These are phyloP conservation scores for Quercus mongolica DNA, from an alignment of 306 rosid species.

Conservation along the genomic window DNA sequence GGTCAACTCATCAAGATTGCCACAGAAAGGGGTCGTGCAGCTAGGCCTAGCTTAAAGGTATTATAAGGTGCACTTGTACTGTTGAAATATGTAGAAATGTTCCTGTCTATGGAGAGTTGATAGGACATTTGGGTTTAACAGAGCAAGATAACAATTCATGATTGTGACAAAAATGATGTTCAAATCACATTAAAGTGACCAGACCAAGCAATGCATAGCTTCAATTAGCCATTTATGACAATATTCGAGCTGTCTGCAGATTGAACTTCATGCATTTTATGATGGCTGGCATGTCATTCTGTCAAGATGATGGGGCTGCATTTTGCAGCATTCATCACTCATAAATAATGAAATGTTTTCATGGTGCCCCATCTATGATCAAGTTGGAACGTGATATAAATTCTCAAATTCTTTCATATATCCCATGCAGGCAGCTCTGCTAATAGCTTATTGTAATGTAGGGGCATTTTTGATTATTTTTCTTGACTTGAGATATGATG, in stretches of 20 bases:
- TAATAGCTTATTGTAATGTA: background rate
- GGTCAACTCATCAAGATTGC: constrained; percentile 90
- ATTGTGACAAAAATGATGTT: background rate
- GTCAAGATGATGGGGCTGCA: background rate
- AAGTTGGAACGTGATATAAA: background rate
- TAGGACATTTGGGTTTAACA: background rate
- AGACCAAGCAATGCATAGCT: background rate
- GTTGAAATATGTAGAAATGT: background rate
- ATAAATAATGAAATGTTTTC: background rate
- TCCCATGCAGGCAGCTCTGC: background rate
- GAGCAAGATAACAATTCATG: background rate
- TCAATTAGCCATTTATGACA: background rate
- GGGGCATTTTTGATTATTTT: background rate
- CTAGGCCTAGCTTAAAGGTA: constrained; percentile 82
- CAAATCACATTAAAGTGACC: background rate
- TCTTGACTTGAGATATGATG: background rate
- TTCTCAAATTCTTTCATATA: background rate
- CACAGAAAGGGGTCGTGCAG: constrained; percentile 85
- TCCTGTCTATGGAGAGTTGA: background rate
- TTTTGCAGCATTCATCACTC: background rate
- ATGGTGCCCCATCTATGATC: background rate
- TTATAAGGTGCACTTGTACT: background rate
- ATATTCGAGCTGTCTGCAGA: background rate
- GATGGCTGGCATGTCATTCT: background rate
- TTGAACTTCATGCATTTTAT: background rate